Base-by-base conservation (phyloP, 768 basidiomycete species). In the Gymnopilus dilepis region DNA sequence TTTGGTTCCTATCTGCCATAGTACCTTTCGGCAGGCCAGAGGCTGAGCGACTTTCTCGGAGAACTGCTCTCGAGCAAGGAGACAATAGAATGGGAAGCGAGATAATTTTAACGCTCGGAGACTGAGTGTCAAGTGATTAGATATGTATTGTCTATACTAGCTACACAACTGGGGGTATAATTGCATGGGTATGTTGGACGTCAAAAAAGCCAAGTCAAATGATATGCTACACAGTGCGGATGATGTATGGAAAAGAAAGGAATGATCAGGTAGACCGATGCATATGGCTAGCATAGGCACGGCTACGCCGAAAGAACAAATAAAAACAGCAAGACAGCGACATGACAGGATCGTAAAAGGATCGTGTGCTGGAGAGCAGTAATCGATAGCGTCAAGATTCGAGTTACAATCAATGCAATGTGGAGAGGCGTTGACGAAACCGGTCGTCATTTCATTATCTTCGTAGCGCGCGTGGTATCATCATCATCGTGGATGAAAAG, bases 401-500 rank as follows among this genome's bases (percentile, higher is more conserved):
- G 41, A 60, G 51, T 47, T 52, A 57, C 40, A 28, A 38, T 47
- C 52, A 26, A 54, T 54, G 52, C 19, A 37, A 40, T 38, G 24
- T 34, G n/a, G 56, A 53, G 43, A 50, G 51, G 58, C 56, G 30
- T 63, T 50, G 60, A 67, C 67, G 64, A 67, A 63, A 50, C 67
- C 64, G 59, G 67, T 65, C 64, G 64, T 67, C 54, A 50, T 52
- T 54, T 63, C 58, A 48, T 63, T 9, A 34, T 37, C 56, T 48
- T 55, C 59, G 31, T 61, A 19, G 45, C 58, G 47, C 11, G 21
- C 7, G 41, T 42, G 61, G 61, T 62, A 61, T 58, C 52, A 61
- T 65, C 59, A 56, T 58, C 17, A 38, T n/a, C n/a, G n/a, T 24
- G 26, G 40, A 45, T 11, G 24, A 60, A 19, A 38, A 19, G n/a